phyloP scores from a whole-genome alignment of 2,329 filamentous ascomycete genomes.

The Calonectria ilicicola region DNA sequence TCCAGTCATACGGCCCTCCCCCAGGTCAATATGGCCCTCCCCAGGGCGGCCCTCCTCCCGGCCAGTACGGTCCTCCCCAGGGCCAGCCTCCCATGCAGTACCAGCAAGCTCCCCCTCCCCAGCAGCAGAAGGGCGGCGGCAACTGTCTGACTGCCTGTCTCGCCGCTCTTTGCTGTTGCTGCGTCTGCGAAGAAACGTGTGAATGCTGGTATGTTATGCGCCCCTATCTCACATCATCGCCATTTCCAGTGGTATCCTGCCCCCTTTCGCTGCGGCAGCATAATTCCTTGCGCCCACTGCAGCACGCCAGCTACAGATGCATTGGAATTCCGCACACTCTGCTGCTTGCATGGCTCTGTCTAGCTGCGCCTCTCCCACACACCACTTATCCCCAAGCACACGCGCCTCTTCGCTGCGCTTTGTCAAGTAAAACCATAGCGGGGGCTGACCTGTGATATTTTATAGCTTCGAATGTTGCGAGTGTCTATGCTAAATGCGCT shows the following conservation, averaged over 20 bases:
- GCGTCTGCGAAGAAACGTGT: slow-evolving; percentile 61
- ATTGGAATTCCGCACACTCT: neutral
- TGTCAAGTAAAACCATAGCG: neutral
- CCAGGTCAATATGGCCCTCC: slow-evolving; percentile 48
- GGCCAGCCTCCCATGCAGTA: slow-evolving; percentile 57
- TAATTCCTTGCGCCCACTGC: neutral
- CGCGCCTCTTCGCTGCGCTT: neutral
- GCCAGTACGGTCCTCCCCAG: slow-evolving; percentile 46
- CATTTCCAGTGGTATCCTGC: neutral
- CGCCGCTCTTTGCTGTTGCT: slow-evolving; percentile 63
- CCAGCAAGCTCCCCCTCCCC: slow-evolving; percentile 52
- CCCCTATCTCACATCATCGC: slow-evolving; percentile 1
- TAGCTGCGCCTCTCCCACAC: neutral
- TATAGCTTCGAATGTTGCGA: slow-evolving; percentile 56
- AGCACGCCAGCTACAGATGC: neutral
- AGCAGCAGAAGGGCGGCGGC: slow-evolving; percentile 49
- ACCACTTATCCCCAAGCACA: neutral
- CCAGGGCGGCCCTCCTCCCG: slow-evolving; percentile 48
- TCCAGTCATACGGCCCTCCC: slow-evolving; percentile 46
- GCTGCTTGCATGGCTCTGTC: neutral
- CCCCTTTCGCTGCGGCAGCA: neutral
- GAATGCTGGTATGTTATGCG: slow-evolving; percentile 58
- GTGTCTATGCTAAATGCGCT: slow-evolving; percentile 48
- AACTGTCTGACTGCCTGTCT: slow-evolving; percentile 61
- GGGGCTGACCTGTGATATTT: neutral